A percentile compares a stretch with the other conserved stretches of the same genome.
These are phyloP conservation scores for Fraxinus baroniana DNA, from an alignment of 305 asterid species.

Conservation along the genomic window DNA sequence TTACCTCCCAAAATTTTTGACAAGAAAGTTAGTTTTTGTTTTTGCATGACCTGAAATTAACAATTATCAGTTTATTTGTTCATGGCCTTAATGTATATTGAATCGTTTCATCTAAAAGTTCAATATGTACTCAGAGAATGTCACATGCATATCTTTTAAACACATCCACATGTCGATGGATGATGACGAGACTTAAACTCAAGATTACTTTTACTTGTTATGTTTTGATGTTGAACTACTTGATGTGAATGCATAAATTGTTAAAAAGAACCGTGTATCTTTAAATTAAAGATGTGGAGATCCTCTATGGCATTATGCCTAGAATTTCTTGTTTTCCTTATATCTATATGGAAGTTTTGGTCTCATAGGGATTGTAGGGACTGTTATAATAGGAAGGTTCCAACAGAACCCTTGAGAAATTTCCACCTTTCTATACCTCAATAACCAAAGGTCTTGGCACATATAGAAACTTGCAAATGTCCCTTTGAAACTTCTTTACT, in stretches of 20 bases:
- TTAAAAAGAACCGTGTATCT: too few species aligned
- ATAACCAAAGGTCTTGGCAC: slow-evolving; percentile 35
- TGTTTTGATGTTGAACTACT: too few species aligned
- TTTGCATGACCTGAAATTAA: neutral
- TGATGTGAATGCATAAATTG: too few species aligned
- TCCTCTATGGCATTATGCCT: neutral
- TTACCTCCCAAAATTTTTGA: neutral
- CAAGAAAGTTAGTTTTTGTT: neutral
- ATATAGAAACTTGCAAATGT: slow-evolving; percentile 34
- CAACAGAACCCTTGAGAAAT: neutral
- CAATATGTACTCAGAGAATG: too few species aligned
- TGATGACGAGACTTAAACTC: neutral
- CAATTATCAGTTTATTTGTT: too few species aligned
- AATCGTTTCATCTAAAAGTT: too few species aligned
- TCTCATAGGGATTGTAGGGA: neutral
- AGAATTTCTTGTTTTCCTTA: neutral
- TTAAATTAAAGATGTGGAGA: neutral
- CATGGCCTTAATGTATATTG: neutral
- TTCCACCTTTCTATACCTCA: slow-evolving; percentile 35
- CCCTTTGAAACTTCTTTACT: slow-evolving; percentile 21
- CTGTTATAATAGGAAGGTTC: slow-evolving; percentile 12
- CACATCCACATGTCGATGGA: too few species aligned
- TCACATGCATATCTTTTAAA: too few species aligned
- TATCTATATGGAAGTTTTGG: neutral
- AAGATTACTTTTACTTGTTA: too few species aligned